These are phyloP conservation scores for Solanum lycopersicoides DNA, from an alignment of 257 asterid genomes.

Conservation along the genomic window DNA sequence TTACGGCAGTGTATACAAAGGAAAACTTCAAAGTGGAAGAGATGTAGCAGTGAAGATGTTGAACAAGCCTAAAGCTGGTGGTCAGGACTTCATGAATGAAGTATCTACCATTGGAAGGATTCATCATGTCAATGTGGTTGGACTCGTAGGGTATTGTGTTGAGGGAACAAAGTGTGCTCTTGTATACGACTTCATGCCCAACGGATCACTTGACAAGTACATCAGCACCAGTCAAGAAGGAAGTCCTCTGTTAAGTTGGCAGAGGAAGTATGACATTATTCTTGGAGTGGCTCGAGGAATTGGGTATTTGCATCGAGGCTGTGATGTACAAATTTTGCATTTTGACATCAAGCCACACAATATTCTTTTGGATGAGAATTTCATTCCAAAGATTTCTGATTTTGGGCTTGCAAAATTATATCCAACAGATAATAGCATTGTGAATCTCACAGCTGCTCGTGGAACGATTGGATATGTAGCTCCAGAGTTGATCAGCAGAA, in stretches of 20 bases:
- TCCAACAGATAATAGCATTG: not conserved
- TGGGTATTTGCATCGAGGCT: not conserved
- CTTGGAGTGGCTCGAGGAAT: slow-evolving; percentile 19
- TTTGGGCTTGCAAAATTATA: not conserved
- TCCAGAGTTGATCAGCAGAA: not conserved
- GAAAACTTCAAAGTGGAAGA: too few species aligned
- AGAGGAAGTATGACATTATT: slow-evolving; percentile 19
- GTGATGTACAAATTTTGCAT: not conserved
- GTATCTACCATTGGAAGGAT: slow-evolving; percentile 42
- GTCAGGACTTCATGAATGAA: slow-evolving; percentile 46
- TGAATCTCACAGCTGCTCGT: not conserved
- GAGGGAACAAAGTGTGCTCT: slow-evolving; percentile 30
- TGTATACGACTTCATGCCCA: slow-evolving; percentile 39
- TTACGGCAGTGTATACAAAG: too few species aligned
- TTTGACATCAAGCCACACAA: not conserved
- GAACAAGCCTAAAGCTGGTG: slow-evolving; percentile 22
- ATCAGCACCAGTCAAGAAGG: slow-evolving; percentile 15
- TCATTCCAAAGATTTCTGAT: not conserved
- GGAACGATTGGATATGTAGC: not conserved
- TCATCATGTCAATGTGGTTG: slow-evolving; percentile 38
- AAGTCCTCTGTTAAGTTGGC: not conserved
- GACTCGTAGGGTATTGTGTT: slow-evolving; percentile 35
- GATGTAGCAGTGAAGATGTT: slow-evolving; percentile 39
- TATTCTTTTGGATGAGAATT: not conserved
- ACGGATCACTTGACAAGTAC: slow-evolving; percentile 38